Evolutionary conservation across 345 rosid genomes (phyloP).

Genomic region (Eucalyptus virginea): DNA sequence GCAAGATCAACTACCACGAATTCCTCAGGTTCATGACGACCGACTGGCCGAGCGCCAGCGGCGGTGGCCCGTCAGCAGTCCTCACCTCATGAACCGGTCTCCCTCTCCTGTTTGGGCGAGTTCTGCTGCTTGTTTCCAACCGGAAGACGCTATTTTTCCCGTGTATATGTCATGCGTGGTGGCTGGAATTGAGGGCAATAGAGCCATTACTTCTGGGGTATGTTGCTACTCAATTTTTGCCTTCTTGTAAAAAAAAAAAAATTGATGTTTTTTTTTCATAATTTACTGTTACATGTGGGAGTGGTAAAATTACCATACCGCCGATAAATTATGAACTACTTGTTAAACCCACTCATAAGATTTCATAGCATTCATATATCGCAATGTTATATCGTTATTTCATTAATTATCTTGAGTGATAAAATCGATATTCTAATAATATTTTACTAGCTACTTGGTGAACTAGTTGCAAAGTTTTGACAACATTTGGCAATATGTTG

Average conservation of each 20-base stretch:
- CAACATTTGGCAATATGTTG: not conserved
- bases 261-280: not conserved
- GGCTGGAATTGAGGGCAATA: not conserved
- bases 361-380: not conserved
- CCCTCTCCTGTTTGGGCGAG: not conserved
- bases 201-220: not conserved
- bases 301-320: not conserved
- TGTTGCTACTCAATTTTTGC: not conserved
- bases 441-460: not conserved
- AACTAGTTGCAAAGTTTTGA: not conserved
- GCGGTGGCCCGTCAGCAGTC: not conserved
- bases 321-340: not conserved
- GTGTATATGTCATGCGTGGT: not conserved
- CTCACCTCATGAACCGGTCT: not conserved
- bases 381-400: not conserved
- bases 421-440: not conserved
- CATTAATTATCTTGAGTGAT: not conserved
- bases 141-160: not conserved
- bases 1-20: slow-evolving; percentile 39
- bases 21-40: slow-evolving; percentile 47
- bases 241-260: not conserved
- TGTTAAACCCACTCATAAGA: not conserved
- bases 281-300: not conserved
- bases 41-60: slow-evolving; percentile 14
- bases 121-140: not conserved